Evolutionary conservation across 1,284 basidiomycete genomes (phyloP).

Genomic region (Sanghuangporus baumii): DNA sequence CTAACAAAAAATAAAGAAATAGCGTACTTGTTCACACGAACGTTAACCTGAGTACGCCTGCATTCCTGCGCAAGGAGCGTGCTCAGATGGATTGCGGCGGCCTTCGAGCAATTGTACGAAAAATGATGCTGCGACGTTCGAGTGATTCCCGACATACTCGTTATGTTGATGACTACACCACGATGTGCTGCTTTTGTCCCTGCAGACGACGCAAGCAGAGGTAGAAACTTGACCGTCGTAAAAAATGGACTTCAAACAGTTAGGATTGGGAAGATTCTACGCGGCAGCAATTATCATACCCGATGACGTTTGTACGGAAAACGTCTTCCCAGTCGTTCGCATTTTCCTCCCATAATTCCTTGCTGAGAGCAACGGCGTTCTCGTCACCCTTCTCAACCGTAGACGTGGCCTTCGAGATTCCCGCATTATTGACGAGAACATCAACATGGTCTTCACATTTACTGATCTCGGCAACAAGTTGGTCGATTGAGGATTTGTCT

Average conservation of each 20-base stretch:
- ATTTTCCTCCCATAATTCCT: constrained; percentile 31
- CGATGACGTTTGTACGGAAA: constrained; percentile 33
- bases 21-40: constrained; percentile 29
- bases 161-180: constrained; percentile 32
- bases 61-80: constrained; percentile 34
- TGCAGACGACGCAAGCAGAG: constrained; percentile 32
- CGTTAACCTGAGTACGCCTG: constrained; percentile 28
- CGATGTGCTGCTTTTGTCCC: constrained; percentile 24
- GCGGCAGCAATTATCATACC: constrained; percentile 21
- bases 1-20: background rate
- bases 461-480: constrained; percentile 28
- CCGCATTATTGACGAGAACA: constrained; percentile 34
- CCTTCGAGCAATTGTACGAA: constrained; percentile 35
- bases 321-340: constrained; percentile 31
- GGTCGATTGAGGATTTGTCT: constrained; percentile 30
- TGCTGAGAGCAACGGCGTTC: constrained; percentile 26
- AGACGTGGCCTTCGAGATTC: constrained; percentile 27
- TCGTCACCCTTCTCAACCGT: constrained; percentile 30
- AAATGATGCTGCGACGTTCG: constrained; percentile 34
- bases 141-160: constrained; percentile 34
- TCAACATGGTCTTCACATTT: constrained; percentile 33
- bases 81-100: constrained; percentile 33
- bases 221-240: constrained; percentile 34
- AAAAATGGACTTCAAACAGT: constrained; percentile 22
- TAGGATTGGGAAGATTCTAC: background rate